Evolutionary conservation across 345 rosid species (phyloP).

Genomic region (Sonneratia alba): DNA sequence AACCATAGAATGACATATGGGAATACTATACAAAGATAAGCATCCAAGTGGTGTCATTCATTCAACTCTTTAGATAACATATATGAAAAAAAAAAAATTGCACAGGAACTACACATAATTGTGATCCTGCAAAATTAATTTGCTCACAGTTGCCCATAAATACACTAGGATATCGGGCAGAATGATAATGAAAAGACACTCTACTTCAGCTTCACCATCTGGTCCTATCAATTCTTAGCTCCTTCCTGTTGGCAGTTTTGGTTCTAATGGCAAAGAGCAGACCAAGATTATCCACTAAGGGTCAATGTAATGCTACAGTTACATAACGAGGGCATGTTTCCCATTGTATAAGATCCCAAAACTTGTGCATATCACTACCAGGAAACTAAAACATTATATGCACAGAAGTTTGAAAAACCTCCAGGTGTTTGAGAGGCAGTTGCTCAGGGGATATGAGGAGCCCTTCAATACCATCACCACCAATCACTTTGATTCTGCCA

Average conservation of each 20-base stretch:
- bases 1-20: not conserved
- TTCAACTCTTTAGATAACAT: not conserved
- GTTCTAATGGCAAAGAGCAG: not conserved
- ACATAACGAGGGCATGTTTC: not conserved
- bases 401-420: constrained; percentile 24
- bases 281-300: not conserved
- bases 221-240: not conserved
- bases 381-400: not conserved
- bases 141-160: not conserved
- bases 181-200: not conserved
- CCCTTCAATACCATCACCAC: constrained; percentile 61
- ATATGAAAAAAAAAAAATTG: not conserved
- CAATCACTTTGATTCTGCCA: constrained; percentile 59
- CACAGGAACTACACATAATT: not conserved
- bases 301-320: not conserved
- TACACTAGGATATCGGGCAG: not conserved
- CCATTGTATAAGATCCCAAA: not conserved
- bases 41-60: constrained; percentile 2
- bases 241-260: not conserved
- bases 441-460: constrained; percentile 44
- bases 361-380: not conserved
- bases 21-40: not conserved
- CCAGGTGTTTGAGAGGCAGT: constrained; percentile 42
- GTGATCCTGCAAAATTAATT: not conserved
- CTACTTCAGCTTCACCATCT: not conserved